Evolutionary conservation across 495 filamentous ascomycete species (phyloP), one percentile per base, ranked within the genome.

Genomic region (Penicillium steckii): DNA sequence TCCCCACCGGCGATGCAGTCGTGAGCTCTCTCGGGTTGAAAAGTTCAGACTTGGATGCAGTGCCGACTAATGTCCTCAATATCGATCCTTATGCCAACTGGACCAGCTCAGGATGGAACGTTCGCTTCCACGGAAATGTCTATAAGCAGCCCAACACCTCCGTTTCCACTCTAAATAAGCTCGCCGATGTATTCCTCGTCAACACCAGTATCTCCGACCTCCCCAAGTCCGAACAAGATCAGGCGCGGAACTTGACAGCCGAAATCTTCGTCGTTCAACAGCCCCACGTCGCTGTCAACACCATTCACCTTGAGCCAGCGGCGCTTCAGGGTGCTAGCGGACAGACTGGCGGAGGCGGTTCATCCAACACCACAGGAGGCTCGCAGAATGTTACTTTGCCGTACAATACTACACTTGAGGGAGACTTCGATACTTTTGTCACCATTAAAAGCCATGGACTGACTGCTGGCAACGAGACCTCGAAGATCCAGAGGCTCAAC

Each of bases 11-110:
- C 26, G 65, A 70, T 22, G 70, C 71, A 4, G 86, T 88, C 4
- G 65, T 74, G 56, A 85, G 74, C 50, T 77, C 77, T 33, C 70
- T 90, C 3, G 80, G 82, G 2, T 69, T 91, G 35, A 66, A 76
- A 44, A 74, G 80, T 45, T 59, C 59, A 10, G 76, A 84, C n/a
- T 64, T 89, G 19, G 73, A 62, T 12, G 79, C 83, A 4, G 66
- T 80, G 30, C 87, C 88, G 1, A 86, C 88, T 2, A 79, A 89
- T 54, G 85, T 87, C 15, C 62, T 91, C 44, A 90, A 90, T 56
- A 68, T 91, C 8, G 85, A 86, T 69, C 78, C 79, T n/a, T 91
- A 92, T 64, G 88, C 78, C 29, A 92, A 92, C 54, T 91, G 84
- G 80, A 90, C 88, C n/a, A 73, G 80, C 17, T 69, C 80, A 40